These are phyloP conservation scores for baker's yeast (Saccharomyces cerevisiae) DNA, from an alignment of 805 yeast genomes.

Conservation along the genomic window DNA sequence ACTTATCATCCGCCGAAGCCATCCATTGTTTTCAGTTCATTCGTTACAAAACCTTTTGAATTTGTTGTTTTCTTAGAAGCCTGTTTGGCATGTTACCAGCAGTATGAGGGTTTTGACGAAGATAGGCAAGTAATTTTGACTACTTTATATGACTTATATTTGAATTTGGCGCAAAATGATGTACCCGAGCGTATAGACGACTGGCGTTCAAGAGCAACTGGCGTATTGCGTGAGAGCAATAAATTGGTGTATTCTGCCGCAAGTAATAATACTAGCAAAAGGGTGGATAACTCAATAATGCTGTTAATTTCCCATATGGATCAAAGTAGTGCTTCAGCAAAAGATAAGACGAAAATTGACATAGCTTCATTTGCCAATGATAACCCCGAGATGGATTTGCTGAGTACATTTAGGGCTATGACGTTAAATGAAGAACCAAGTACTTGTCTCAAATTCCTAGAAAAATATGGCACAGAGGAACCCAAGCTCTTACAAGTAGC, in stretches of 20 bases:
- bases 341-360: conserved; percentile 27
- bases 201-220: conserved; percentile 63
- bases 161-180: conserved; percentile 44
- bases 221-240: conserved; percentile 41
- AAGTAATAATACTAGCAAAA: conserved; percentile 7
- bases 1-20: conserved; percentile 92
- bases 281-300: conserved; percentile 27
- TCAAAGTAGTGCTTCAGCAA: conserved; percentile 28
- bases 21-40: conserved; percentile 74
- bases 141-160: conserved; percentile 75
- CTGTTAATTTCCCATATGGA: conserved; percentile 36
- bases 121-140: conserved; percentile 69
- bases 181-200: conserved; percentile 31
- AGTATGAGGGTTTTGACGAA: conserved; percentile 55
- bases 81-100: conserved; percentile 68
- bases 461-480: conserved; percentile 51
- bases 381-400: conserved; percentile 15
- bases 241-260: conserved; percentile 45
- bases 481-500: conserved; percentile 62
- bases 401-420: conserved; percentile 48
- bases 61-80: conserved; percentile 92
- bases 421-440: conserved; percentile 50
- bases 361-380: neutral
- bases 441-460: conserved; percentile 49
- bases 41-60: conserved; percentile 76